A percentile compares a stretch with the other conserved stretches of the same genome.
Conservation (phyloP, 2,329 filamentous ascomycete genomes). For the Epichloe glyceriae region DNA sequence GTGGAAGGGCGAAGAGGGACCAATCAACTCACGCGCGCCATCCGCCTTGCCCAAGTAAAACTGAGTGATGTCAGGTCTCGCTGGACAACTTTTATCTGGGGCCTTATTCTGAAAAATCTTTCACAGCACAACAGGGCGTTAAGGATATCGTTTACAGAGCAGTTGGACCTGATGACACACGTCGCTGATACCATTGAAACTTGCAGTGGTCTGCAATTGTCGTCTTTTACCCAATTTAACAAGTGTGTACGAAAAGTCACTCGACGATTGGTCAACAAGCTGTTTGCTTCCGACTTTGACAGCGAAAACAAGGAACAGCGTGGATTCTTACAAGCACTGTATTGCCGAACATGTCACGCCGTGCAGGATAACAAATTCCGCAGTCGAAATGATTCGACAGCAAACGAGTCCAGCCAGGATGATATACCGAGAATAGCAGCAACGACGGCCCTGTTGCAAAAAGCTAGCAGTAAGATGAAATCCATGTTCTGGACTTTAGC, state of each 20-base stretch:
- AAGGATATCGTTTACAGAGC: constrained; percentile 16
- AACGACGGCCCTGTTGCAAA: constrained; percentile 8
- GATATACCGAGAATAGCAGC: not conserved
- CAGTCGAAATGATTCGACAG: not conserved
- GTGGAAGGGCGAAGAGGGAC: constrained; percentile 10
- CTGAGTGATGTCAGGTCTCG: constrained; percentile 12
- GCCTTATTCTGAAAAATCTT: constrained; percentile 20
- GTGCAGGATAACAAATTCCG: not conserved
- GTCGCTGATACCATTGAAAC: constrained; percentile 17
- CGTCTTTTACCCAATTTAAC: constrained; percentile 11
- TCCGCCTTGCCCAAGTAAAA: constrained; percentile 17
- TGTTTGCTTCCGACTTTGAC: constrained; percentile 5
- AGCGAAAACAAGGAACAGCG: not conserved
- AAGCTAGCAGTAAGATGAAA: constrained; percentile 14
- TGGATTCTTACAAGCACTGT: not conserved
- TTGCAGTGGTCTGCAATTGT: constrained; percentile 11
- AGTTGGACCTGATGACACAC: constrained; percentile 17
- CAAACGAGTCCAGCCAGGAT: no score
- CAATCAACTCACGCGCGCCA: constrained; percentile 18
- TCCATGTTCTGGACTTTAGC: constrained; percentile 15
- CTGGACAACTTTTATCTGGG: constrained; percentile 21
- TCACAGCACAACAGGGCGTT: constrained; percentile 17
- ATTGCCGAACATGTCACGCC: not conserved
- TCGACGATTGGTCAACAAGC: constrained; percentile 12
- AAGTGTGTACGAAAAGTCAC: constrained; percentile 12